A percentile compares a stretch with the other conserved stretches of the same genome.
Evolutionary conservation across 768 basidiomycete species (phyloP).

Genomic region (Hericium erinaceus): DNA sequence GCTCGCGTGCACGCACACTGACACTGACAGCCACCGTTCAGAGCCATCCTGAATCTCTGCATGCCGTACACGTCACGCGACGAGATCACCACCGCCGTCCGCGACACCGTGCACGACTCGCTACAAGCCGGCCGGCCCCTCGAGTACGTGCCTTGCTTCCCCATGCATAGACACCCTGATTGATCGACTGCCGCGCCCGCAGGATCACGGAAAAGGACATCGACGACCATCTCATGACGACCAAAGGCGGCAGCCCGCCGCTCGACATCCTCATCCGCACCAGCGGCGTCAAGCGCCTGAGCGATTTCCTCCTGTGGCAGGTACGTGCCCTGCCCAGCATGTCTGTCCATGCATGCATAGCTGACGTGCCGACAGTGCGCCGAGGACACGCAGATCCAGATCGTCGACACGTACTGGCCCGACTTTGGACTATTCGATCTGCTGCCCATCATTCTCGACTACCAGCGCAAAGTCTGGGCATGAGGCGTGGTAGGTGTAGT

Average conservation of each 20-base stretch:
- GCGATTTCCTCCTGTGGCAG: conserved; percentile 96
- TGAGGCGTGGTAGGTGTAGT: background rate
- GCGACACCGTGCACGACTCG: conserved; percentile 28
- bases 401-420: conserved; percentile 83
- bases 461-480: conserved; percentile 68
- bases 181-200: conserved; percentile 18
- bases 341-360: background rate
- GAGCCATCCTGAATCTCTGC: conserved; percentile 84
- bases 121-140: conserved; percentile 5
- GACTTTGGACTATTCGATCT: conserved; percentile 85
- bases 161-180: background rate
- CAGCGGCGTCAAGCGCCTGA: conserved; percentile 80
- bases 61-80: conserved; percentile 90
- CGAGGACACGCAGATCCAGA: conserved; percentile 82
- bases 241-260: conserved; percentile 58
- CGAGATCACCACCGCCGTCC: conserved; percentile 67
- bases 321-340: conserved; percentile 30
- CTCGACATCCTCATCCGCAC: conserved; percentile 88
- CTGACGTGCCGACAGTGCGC: conserved; percentile 43
- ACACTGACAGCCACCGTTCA: conserved; percentile 21
- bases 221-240: conserved; percentile 57
- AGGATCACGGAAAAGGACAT: conserved; percentile 61
- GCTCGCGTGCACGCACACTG: background rate
- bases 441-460: conserved; percentile 79
- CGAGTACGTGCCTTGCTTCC: conserved; percentile 1